Evolutionary conservation across 768 basidiomycete genomes (phyloP), one percentile per base, ranked within the genome.

Genomic region (Tylopilus vinaceipallidus): DNA sequence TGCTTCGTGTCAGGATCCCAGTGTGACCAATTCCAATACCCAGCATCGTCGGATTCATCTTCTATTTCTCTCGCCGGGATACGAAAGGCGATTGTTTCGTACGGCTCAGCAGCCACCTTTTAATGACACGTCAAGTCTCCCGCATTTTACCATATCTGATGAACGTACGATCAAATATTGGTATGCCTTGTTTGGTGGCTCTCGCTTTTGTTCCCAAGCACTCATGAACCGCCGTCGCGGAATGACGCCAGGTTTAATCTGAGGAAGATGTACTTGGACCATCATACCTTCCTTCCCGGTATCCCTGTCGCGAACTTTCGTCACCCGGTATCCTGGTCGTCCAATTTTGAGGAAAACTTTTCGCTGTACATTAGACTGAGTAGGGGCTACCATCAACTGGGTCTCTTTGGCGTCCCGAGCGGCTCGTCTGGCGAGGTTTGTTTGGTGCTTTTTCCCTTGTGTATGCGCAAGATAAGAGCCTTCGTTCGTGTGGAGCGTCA

Each of bases 1-100:
- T 97, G 93, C 71, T 98, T 98, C 44, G 94, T 95, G 66, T 99
- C 95, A n/a, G 90, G 84, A 67, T 98, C 97, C 97, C 95, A 98
- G 63, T 98, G 91, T 34, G 95, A 95, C 97, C 97, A 99, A 60
- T 91, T 91, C 88, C 89, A 93, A 57, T 86, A 90, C 14, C 86
- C 86, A 24, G 87, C 88, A 59, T 95, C 92, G 52, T 92, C 87
- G 39, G 89, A 81, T 62, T 93, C 92, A 60, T 95, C 92, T 70
- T 98, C 95, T 53, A 99, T 95, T 71, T 98, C 95, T 43, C 91
- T 83, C 22, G 97, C 90, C 39, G 95, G 97, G 62, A 99, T 93
- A 16, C 95, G 91, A 77, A 98, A 98, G n/a, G 94, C 92, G 58
- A 99, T 93, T 4, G 95, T 98, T 71, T 99, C 97, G 65, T 98